Evolutionary conservation across 2,329 filamentous ascomycete genomes (phyloP).

Genomic region (Emydomyces testavorans): DNA sequence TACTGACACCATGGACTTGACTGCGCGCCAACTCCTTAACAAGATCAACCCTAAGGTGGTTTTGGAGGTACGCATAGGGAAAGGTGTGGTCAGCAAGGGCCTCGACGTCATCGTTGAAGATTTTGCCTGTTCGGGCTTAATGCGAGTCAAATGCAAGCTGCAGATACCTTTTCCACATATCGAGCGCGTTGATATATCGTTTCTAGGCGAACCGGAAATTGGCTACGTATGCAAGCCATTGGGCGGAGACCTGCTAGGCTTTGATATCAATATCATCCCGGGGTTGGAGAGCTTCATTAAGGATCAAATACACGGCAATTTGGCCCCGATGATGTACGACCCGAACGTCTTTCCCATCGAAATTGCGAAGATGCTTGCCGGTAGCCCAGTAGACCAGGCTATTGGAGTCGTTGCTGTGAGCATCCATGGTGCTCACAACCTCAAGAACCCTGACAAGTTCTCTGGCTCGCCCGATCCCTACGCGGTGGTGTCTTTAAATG

Average conservation of each 20-base stretch:
- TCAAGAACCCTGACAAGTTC: constrained; percentile 94
- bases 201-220: constrained; percentile 75
- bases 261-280: constrained; percentile 98
- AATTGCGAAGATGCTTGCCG: constrained; percentile 94
- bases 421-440: constrained; percentile 76
- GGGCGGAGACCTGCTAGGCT: constrained; percentile 87
- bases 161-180: constrained; percentile 93
- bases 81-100: constrained; percentile 93
- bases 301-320: constrained; percentile 88
- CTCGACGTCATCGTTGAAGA: constrained; percentile 96
- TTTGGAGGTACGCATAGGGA: constrained; percentile 85
- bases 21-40: constrained; percentile 75
- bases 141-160: constrained; percentile 95
- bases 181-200: constrained; percentile 88
- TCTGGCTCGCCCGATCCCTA: constrained; percentile 87
- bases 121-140: constrained; percentile 88
- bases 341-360: constrained; percentile 98
- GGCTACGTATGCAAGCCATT: constrained; percentile 98
- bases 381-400: constrained; percentile 85
- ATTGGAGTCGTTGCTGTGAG: constrained; percentile 89
- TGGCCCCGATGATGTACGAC: constrained; percentile 95
- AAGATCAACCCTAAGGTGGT: constrained; percentile 97
- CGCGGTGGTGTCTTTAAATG: constrained; percentile 71
- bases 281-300: constrained; percentile 87
- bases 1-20: constrained; percentile 87